These are phyloP conservation scores for Phaseolus lunatus DNA, from an alignment of 306 rosid species.

Conservation along the genomic window DNA sequence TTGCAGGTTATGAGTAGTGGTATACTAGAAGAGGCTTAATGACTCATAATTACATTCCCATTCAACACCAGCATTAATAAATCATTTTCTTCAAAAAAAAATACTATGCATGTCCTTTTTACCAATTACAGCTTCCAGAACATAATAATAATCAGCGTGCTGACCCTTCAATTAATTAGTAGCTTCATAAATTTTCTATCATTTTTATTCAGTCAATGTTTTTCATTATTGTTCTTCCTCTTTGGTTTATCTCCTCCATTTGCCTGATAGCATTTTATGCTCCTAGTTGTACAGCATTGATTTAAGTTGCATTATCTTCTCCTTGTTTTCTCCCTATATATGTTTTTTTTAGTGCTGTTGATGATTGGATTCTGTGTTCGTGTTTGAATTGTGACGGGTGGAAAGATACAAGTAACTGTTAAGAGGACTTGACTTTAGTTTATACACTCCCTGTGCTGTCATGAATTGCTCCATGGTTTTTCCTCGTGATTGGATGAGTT, in stretches of 20 bases:
- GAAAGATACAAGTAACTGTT: neutral
- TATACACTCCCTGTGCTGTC: neutral
- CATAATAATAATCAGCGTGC: conserved; percentile 48
- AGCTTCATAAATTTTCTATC: neutral
- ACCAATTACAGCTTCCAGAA: conserved; percentile 32
- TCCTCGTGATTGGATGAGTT: neutral
- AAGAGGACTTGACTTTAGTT: neutral
- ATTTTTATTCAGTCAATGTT: neutral
- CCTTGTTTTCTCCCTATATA: neutral
- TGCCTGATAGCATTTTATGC: neutral
- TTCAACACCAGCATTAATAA: conserved; percentile 13
- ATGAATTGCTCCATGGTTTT: neutral
- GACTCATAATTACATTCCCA: neutral
- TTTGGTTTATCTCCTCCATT: neutral
- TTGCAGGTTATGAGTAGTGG: neutral
- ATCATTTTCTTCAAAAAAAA: conserved; percentile 24
- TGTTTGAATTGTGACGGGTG: neutral
- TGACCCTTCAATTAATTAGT: conserved; percentile 1
- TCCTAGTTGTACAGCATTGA: neutral
- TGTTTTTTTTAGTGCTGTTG: neutral
- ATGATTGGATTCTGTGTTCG: neutral
- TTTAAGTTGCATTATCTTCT: neutral
- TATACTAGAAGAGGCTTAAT: conserved; percentile 12
- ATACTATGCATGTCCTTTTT: conserved; percentile 12
- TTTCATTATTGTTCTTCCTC: neutral